phyloP scores from a whole-genome alignment of 495 filamentous ascomycete genomes.

The Neurospora hispaniola region DNA sequence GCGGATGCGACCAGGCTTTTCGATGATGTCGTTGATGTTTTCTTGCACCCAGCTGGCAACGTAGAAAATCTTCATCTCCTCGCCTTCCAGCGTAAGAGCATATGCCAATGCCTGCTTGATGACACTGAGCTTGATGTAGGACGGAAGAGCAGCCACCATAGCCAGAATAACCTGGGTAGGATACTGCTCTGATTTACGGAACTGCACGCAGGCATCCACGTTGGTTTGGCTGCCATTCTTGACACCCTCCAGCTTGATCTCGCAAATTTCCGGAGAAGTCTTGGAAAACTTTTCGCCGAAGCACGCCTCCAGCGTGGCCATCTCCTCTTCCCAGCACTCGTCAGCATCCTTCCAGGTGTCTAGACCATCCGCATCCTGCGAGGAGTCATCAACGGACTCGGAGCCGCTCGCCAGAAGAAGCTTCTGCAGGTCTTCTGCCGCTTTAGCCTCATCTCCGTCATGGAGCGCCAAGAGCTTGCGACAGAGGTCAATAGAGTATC shows the following conservation, averaged over 20 bases:
- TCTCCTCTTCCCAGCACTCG: constrained; percentile 76
- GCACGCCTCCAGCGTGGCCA: constrained; percentile 67
- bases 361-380: constrained; percentile 16
- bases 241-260: constrained; percentile 44
- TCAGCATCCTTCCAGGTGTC: constrained; percentile 35
- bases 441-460: constrained; percentile 60
- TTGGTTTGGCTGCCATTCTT: constrained; percentile 31
- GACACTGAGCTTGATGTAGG: constrained; percentile 85
- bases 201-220: constrained; percentile 37
- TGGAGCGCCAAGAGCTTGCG: constrained; percentile 57
- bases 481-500: constrained; percentile 78
- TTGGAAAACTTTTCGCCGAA: constrained; percentile 55
- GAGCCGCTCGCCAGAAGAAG: constrained; percentile 46
- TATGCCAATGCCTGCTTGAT: constrained; percentile 66
- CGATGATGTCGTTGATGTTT: constrained; percentile 63
- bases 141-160: constrained; percentile 59
- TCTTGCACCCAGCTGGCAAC: constrained; percentile 83
- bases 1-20: constrained; percentile 68
- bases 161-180: constrained; percentile 69
- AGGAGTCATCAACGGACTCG: not conserved
- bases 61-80: constrained; percentile 77
- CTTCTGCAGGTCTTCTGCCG: constrained; percentile 68
- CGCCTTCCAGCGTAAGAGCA: constrained; percentile 59
- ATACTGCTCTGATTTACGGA: constrained; percentile 50
- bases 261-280: constrained; percentile 48